These are phyloP conservation scores for Saccharomycopsis sp. DNA, from an alignment of 805 yeast species.

Conservation along the genomic window DNA sequence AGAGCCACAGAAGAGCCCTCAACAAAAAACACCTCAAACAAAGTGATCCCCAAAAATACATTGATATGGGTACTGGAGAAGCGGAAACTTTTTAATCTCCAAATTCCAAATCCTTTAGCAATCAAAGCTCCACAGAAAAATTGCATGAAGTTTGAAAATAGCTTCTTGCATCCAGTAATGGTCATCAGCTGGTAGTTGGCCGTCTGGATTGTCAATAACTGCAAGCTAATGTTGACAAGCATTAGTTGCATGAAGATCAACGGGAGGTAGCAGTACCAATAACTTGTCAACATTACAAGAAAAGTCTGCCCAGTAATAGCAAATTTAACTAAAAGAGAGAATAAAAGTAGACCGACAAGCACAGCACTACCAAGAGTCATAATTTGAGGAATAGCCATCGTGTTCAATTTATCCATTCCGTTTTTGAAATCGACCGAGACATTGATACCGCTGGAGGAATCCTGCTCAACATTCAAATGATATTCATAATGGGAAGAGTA, in stretches of 20 bases:
- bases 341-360: neutral
- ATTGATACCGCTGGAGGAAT: neutral
- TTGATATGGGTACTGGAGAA: neutral
- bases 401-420: neutral
- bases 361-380: neutral
- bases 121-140: neutral
- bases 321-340: neutral
- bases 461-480: neutral
- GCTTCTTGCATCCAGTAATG: neutral
- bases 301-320: neutral
- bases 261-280: neutral
- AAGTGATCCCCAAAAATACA: neutral
- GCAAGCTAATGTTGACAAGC: neutral
- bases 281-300: neutral
- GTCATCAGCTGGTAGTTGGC: neutral
- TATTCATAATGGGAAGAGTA: neutral
- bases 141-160: neutral
- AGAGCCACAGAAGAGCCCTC: neutral
- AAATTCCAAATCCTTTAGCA: neutral
- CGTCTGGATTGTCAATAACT: neutral
- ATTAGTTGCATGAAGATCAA: neutral
- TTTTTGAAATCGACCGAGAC: neutral
- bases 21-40: neutral
- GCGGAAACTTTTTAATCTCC: neutral
- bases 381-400: neutral